These are phyloP conservation scores for Ceratocystis papillata DNA, from an alignment of 2,329 filamentous ascomycete genomes.

Conservation along the genomic window DNA sequence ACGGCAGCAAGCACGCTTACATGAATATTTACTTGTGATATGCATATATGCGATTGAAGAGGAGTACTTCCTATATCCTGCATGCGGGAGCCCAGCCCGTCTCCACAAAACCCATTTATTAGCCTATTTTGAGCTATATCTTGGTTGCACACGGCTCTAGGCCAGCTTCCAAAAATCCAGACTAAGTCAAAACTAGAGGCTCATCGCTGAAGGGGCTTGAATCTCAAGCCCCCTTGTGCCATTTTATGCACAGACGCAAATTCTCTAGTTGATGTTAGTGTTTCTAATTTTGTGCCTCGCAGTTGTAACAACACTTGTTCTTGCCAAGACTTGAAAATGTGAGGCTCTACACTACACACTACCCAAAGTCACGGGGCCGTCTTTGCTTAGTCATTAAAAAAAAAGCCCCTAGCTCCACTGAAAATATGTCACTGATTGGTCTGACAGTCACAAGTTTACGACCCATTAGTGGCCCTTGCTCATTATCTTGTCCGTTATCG, in stretches of 20 bases:
- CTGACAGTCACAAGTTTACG: not conserved
- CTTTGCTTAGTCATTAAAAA: not conserved
- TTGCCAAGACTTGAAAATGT: not conserved
- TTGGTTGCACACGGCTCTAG: not conserved
- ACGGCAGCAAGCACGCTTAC: not conserved
- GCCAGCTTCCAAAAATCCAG: too few relatives aligned
- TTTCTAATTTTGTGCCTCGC: not conserved
- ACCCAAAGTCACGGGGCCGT: not conserved
- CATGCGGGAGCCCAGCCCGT: not conserved
- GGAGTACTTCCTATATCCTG: too few relatives aligned
- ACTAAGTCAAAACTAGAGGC: not conserved
- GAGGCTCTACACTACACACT: not conserved
- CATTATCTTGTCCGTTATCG: constrained; percentile 13
- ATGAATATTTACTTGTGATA: not conserved
- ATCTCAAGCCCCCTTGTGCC: not conserved
- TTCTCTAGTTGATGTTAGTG: not conserved
- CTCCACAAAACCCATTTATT: not conserved
- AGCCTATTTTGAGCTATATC: constrained; percentile 9
- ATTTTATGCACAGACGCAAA: not conserved
- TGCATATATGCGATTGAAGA: not conserved
- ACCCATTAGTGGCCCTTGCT: not conserved
- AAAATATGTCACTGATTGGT: not conserved
- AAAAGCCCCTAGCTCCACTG: not conserved
- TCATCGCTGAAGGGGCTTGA: not conserved
- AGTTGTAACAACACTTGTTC: not conserved